These are phyloP conservation scores for Alternaria novae-zelandiae DNA, from an alignment of 2,329 filamentous ascomycete species.

Conservation along the genomic window DNA sequence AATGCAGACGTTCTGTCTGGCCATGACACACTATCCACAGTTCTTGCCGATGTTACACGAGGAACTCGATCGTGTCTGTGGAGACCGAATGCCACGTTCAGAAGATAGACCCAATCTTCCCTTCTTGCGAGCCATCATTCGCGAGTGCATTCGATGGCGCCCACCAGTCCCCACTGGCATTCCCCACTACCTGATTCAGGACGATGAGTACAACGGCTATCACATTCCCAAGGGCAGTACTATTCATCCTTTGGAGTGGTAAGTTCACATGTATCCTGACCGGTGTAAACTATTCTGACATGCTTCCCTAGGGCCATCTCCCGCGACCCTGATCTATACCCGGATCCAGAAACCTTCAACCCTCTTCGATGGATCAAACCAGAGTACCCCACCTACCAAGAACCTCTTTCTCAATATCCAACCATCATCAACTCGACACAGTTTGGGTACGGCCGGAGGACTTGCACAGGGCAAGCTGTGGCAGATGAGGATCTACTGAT, in stretches of 20 bases:
- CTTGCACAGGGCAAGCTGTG: conserved; percentile 52
- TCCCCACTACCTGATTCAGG: conserved; percentile 61
- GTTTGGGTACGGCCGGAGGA: conserved; percentile 62
- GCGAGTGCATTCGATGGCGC: conserved; percentile 53
- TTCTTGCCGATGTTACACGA: conserved; percentile 51
- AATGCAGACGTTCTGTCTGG: conserved; percentile 57
- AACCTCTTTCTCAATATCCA: conserved; percentile 58
- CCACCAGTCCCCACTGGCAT: conserved; percentile 55
- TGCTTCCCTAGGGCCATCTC: conserved; percentile 55
- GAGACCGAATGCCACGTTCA: conserved; percentile 44
- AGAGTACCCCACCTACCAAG: conserved; percentile 60
- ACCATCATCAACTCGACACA: conserved; percentile 61
- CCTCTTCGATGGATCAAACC: conserved; percentile 67
- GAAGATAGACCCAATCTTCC: conserved; percentile 50
- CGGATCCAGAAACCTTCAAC: conserved; percentile 72
- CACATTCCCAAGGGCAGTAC: conserved; percentile 63
- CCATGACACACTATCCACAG: conserved; percentile 54
- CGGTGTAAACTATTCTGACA: conserved; percentile 14
- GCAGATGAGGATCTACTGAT: conserved; percentile 52
- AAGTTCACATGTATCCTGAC: conserved; percentile 11
- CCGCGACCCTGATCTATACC: conserved; percentile 59
- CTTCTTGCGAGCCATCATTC: conserved; percentile 48
- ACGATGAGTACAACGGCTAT: conserved; percentile 64
- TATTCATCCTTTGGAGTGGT: conserved; percentile 54
- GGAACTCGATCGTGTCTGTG: conserved; percentile 50